Base-by-base conservation (phyloP, 345 rosid genomes). In the Pugionium cornutum region DNA sequence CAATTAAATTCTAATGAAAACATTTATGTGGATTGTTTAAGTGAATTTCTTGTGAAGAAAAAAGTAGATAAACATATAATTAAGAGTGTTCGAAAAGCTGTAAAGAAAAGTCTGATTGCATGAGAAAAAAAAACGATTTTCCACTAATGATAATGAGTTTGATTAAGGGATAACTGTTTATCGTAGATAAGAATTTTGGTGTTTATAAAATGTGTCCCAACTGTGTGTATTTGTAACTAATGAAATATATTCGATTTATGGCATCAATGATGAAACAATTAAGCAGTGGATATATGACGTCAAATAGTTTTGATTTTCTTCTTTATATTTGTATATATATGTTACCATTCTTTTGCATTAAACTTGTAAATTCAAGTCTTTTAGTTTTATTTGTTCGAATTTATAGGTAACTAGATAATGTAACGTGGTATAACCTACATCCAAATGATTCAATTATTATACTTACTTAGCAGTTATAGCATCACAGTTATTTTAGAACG, bases 11-110 rank as follows among this genome's bases (percentile, higher is more conserved):
- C 5, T 42, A 32, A 27, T 9, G 27, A 6, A 2, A 43, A 66
- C 27, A 53, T 45, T 1, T 44, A 35, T 27, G 9, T n/a, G 5
- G 40, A 6, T 8, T 66, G 9, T 6, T 5, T 64, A 40, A 40
- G 32, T 51, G 59, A 64, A 52, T 39, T 5, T 47, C 2, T 47
- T 26, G 35, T 10, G 6, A 41, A 39, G 39, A 50, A 40, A 51
- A 40, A 49, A 18, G 18, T 53, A 50, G 18, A 50, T 40, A 42
- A 33, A 18, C 7, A 39, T 18, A 18, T 18, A 9, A 31, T 8
- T 59, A 59, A 43, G 3, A 31, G 44, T 33, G 41, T 44, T 33
- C 31, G 18, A 18, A 32, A 45, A 31, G 40, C 35, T 4, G 31
- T 59, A 31, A 11, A 9, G 36, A 59, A 4, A 44, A 44, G 31